Base-by-base conservation (phyloP, 2,329 filamentous ascomycete species). In the Simplicillium sp. region DNA sequence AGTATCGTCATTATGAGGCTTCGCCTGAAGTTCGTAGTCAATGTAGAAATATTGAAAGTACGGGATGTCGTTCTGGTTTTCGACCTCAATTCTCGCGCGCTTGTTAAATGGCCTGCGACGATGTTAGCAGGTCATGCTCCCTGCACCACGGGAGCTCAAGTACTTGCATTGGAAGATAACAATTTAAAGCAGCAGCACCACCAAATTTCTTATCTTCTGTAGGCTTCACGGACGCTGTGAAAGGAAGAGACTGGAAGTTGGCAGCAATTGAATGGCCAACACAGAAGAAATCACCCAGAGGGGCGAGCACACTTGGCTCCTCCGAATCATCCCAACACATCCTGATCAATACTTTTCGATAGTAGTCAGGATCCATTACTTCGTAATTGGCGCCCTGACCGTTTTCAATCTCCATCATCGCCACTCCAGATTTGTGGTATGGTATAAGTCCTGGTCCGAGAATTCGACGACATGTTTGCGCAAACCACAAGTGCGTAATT, bases 1-100 rank as follows among this genome's bases (percentile, higher is more conserved):
- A 4, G 56, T 53, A 13, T 60, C 54, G 11, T 38, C 46, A 17
- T 50, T 52, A 17, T 53, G 43, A 3, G 53, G 52, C 35, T 52
- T 40, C 1, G 52, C 40, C 29, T 50, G 48, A 3, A 60, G 49
- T 42, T 59, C 56, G 42, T 60, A 60, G 48, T 60, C 55, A 37
- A 60, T 56, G 39, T 59, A 60, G 44, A 60, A 60, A 42, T 59
- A 60, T 38, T 60, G 57, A 40, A 60, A 44, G 41, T 59, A 59
- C 20, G 57, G 53, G 11, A 54, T 43, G 28, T 58, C 50, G 45
- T 50, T 51, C 40, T 60, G 56, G 41, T 60, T 60, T 46, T 60
- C 56, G 37, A 60, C 50, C 43, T 60, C 57, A 38, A 60, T 57
- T 29, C 57, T 54, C 8, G 57, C 57, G 11, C 53, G 54, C 35